Evolutionary conservation across 2,329 filamentous ascomycete genomes (phyloP), one percentile per base, ranked within the genome.

Genomic region (Epicoccum sorghinum): DNA sequence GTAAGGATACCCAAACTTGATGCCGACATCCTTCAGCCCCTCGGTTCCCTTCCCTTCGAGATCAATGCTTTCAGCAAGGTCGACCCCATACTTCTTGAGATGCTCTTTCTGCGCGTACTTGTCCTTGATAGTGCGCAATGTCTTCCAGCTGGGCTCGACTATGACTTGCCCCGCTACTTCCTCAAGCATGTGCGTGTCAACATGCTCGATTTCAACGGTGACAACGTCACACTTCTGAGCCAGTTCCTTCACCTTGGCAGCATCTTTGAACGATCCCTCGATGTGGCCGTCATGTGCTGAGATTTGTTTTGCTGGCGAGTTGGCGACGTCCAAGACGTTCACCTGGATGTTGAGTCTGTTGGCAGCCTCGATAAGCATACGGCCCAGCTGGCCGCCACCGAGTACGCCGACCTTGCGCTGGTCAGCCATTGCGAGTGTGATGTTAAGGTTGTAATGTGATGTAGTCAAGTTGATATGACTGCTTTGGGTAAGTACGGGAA

Each of bases 171-270:
- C 84, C 4, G 85, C 86, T 52, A 97, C 86, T 70, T 96, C 90
- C 75, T 96, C 91, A 4, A 97, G 83, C 23, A 95, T 88, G 47
- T 91, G 82, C n/a, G 91, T 95, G 74, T 97, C 86, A 54, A 97
- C 89, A 76, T 97, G 93, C 80, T 98, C 93, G 60, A 96, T 97
- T 76, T 98, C 93, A 12, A 96, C 90, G 0, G 92, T 97, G 57
- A 97, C 80, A 13, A 96, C 85, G 71, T 96, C 90, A 65, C 87
- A 91, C 30, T 81, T 78, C 35, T 83, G 78, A 2, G 93, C 92
- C n/a, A 98, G 81, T 72, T 91, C 82, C 38, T 87, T 85, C 61
- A 98, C 92, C 61, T 90, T 88, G 30, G 85, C 84, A 0, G 88
- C 80, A 63, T 96, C 89, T 72, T 91, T 93, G 82, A 96, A 97